phyloP scores from a whole-genome alignment of 1,139 yeast species.

The Nakaseomyces kungkrabaensis region DNA sequence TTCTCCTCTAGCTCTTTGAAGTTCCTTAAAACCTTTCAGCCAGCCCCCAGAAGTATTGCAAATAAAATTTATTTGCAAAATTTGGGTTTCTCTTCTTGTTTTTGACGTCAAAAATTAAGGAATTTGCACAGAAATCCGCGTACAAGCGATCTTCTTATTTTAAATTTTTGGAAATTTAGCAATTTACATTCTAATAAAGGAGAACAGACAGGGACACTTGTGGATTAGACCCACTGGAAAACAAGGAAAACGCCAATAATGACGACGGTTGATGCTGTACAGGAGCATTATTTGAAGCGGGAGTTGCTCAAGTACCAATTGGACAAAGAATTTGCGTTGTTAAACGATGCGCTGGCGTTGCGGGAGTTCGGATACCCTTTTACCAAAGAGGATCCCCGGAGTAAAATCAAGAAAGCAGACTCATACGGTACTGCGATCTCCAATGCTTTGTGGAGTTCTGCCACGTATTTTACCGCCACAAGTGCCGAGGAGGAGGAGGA shows the following conservation, averaged over 20 bases:
- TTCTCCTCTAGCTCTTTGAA: no score
- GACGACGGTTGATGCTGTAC: conserved; percentile 30
- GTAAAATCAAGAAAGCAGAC: conserved; percentile 1
- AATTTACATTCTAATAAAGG: no score
- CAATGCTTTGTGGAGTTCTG: conserved; percentile 2
- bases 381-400: conserved; percentile 29
- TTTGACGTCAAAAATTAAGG: no score
- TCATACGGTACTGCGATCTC: conserved; percentile 1
- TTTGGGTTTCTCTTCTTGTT: no score
- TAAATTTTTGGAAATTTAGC: no score
- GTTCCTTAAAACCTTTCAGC: no score
- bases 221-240: background rate
- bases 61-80: no score
- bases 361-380: conserved; percentile 71
- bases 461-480: background rate
- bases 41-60: no score
- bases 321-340: conserved; percentile 46
- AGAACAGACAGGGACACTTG: no score
- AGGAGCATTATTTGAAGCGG: conserved; percentile 80
- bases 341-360: conserved; percentile 52
- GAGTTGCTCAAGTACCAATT: conserved; percentile 59
- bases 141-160: no score
- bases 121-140: no score
- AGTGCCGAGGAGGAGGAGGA: background rate
- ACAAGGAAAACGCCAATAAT: background rate